phyloP scores from a whole-genome alignment of 768 basidiomycete genomes.

The Serendipita indica region DNA sequence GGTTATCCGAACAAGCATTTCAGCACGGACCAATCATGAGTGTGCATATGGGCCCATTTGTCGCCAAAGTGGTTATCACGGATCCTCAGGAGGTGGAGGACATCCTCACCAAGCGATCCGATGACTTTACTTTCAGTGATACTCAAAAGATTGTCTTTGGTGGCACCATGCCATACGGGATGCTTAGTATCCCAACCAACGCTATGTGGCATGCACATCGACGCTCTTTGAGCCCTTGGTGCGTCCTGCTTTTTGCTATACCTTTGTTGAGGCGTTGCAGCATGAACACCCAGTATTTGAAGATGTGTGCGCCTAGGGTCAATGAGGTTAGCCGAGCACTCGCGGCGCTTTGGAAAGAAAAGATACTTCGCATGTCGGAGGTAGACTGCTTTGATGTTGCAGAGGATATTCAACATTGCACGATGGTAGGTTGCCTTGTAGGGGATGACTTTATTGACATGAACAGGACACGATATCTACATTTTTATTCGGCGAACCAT shows the following conservation, averaged over 20 bases:
- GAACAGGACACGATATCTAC: neutral
- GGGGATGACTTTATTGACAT: neutral
- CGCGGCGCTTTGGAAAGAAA: neutral
- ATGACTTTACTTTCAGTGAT: slow-evolving; percentile 1
- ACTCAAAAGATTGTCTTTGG: slow-evolving; percentile 7
- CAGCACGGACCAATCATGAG: neutral
- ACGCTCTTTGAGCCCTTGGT: slow-evolving; percentile 4
- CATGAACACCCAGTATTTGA: neutral
- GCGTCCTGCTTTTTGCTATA: neutral
- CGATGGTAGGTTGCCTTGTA: neutral
- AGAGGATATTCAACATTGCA: neutral
- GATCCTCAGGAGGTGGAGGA: neutral
- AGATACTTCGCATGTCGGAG: neutral
- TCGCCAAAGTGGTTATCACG: neutral
- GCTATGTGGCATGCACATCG: slow-evolving; percentile 1
- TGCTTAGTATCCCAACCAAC: neutral
- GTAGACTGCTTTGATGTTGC: neutral
- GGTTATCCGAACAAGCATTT: neutral
- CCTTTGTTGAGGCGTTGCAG: neutral
- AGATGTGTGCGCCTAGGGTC: neutral
- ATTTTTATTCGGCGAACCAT: neutral
- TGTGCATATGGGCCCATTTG: neutral
- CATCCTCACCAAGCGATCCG: neutral
- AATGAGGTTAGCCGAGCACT: neutral
- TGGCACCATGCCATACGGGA: slow-evolving; percentile 6